A percentile compares a stretch with the other conserved stretches of the same genome.
Evolutionary conservation across 176 grass and related monocot genomes (phyloP).

Genomic region (Triticum aestivum): DNA sequence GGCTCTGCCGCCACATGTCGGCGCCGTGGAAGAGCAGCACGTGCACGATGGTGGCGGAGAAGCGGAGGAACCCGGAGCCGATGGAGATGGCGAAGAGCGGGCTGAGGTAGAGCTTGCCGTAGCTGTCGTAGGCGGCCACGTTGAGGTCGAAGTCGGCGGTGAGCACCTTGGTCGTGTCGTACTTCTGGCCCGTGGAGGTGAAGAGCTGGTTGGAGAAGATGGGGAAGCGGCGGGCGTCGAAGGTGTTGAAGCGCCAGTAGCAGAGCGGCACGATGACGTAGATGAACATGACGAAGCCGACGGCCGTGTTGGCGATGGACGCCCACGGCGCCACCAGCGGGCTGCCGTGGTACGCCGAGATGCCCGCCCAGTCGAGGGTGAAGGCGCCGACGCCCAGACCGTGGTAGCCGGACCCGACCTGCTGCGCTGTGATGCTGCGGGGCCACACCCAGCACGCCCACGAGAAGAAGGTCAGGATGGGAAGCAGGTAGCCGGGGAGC

Average conservation of each 20-base stretch:
- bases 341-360: constrained; percentile 96
- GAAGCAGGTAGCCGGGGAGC: constrained; percentile 74
- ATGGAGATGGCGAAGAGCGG: constrained; percentile 97
- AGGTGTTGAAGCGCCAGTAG: constrained; percentile 96
- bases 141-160: constrained; percentile 83
- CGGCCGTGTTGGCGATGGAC: constrained; percentile 86
- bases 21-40: constrained; percentile 86
- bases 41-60: constrained; percentile 86
- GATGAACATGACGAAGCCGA: constrained; percentile 94
- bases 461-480: constrained; percentile 93
- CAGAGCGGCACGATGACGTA: constrained; percentile 90
- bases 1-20: constrained; percentile 95
- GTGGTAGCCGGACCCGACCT: constrained; percentile 90
- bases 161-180: constrained; percentile 92
- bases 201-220: constrained; percentile 99
- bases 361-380: constrained; percentile 95
- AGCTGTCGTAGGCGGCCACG: constrained; percentile 75
- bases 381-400: constrained; percentile 86
- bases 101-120: constrained; percentile 94
- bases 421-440: constrained; percentile 86
- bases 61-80: constrained; percentile 89
- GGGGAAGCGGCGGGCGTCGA: constrained; percentile 79
- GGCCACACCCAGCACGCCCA: constrained; percentile 96
- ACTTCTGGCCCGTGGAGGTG: constrained; percentile 63
- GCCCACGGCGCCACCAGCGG: constrained; percentile 91